phyloP scores from a whole-genome alignment of 164 flowering plant species.

The Euptelea pleiosperma region DNA sequence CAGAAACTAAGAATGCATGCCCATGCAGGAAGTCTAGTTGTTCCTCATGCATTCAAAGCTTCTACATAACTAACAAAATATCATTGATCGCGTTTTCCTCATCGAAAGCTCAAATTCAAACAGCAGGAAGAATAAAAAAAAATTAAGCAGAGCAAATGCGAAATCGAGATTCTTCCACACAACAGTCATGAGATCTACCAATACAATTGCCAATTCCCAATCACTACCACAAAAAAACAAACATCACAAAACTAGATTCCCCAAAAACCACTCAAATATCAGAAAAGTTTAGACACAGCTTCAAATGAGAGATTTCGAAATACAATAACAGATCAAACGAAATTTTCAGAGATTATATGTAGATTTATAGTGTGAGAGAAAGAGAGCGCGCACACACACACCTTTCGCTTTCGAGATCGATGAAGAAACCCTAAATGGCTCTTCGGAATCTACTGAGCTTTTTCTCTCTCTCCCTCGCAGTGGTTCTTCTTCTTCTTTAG shows the following conservation, averaged over 20 bases:
- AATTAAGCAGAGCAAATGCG: background rate
- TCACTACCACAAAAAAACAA: too few species aligned
- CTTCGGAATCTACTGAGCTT: slow-evolving; percentile 1
- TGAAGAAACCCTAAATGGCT: background rate
- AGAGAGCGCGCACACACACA: background rate
- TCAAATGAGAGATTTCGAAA: too few species aligned
- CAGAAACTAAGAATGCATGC: too few species aligned
- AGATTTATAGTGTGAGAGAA: too few species aligned
- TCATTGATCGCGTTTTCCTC: background rate
- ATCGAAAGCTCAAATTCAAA: background rate
- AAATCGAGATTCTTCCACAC: background rate
- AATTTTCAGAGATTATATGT: too few species aligned
- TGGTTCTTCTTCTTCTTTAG: background rate
- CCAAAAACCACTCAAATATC: too few species aligned
- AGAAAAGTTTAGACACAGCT: too few species aligned
- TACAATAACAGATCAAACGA: background rate
- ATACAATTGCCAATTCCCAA: background rate
- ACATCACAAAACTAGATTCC: too few species aligned
- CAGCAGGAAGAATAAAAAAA: background rate
- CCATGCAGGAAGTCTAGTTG: too few species aligned
- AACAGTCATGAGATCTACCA: background rate
- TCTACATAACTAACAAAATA: background rate
- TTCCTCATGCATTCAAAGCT: too few species aligned
- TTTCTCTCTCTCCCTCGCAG: background rate
- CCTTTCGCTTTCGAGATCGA: slow-evolving; percentile 1